Evolutionary conservation across 2,329 filamentous ascomycete genomes (phyloP).

Genomic region (Stromatinia cepivora): DNA sequence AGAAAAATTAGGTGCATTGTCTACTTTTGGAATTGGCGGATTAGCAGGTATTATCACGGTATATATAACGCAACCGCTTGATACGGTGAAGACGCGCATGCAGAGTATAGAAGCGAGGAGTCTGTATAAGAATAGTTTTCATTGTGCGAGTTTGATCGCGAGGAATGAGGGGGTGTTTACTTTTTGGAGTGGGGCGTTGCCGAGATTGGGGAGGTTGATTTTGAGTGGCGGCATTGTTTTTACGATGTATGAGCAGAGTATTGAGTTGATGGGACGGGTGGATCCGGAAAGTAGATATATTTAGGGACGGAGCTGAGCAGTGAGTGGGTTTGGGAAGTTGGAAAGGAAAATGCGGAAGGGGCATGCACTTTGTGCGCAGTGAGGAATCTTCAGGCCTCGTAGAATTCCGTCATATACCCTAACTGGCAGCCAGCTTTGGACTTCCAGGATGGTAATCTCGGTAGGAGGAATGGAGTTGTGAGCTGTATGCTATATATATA

Average conservation of each 20-base stretch:
- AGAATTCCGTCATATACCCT: conserved; percentile 10
- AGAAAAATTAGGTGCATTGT: conserved; percentile 85
- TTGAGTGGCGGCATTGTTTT: conserved; percentile 97
- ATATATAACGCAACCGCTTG: conserved; percentile 71
- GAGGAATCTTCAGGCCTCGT: neutral
- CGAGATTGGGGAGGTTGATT: conserved; percentile 78
- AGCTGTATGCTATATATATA: neutral
- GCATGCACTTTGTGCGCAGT: neutral
- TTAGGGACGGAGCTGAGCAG: conserved; percentile 43
- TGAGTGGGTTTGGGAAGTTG: conserved; percentile 29
- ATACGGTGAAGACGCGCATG: conserved; percentile 97
- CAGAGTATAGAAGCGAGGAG: conserved; percentile 85
- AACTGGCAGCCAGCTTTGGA: neutral
- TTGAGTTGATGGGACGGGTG: conserved; percentile 76
- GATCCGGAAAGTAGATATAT: conserved; percentile 87
- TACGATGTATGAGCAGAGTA: conserved; percentile 97
- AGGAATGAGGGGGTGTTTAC: conserved; percentile 86
- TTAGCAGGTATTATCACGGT: conserved; percentile 90
- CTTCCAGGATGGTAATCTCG: neutral
- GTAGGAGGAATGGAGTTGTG: conserved; percentile 3
- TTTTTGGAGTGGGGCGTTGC: conserved; percentile 92
- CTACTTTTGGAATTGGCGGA: conserved; percentile 89
- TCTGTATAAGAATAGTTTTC: conserved; percentile 83
- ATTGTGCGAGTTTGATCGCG: conserved; percentile 80
- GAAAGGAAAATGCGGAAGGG: neutral